Evolutionary conservation across 768 basidiomycete species (phyloP).

Genomic region (Russula griseocarnosa): DNA sequence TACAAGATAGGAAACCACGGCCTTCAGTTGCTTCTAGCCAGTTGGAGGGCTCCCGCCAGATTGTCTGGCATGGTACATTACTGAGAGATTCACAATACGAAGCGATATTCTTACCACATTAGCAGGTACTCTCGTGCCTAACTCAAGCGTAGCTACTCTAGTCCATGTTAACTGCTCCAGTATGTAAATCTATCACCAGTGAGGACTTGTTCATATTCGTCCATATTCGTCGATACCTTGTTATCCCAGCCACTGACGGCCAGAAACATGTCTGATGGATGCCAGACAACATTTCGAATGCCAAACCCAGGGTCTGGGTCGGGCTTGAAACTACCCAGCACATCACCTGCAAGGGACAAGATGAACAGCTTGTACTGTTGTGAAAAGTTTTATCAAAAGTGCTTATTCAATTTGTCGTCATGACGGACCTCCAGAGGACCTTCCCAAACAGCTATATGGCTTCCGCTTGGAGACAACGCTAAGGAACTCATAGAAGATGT

Average conservation of each 20-base stretch:
- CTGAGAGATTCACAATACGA: background rate
- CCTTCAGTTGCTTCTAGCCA: slow-evolving; percentile 85
- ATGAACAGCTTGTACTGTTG: slow-evolving; percentile 72
- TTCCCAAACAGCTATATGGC: slow-evolving; percentile 78
- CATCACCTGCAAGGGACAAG: slow-evolving; percentile 59
- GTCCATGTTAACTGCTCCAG: slow-evolving; percentile 77
- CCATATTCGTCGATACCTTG: slow-evolving; percentile 46
- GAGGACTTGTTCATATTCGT: background rate
- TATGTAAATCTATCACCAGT: slow-evolving; percentile 56
- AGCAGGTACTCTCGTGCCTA: slow-evolving; percentile 52
- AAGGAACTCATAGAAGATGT: slow-evolving; percentile 69
- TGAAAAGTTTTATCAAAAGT: background rate
- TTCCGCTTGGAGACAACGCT: slow-evolving; percentile 71
- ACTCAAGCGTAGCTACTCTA: slow-evolving; percentile 56
- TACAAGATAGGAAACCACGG: slow-evolving; percentile 85
- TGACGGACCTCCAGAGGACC: slow-evolving; percentile 68
- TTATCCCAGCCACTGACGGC: slow-evolving; percentile 88
- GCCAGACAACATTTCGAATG: slow-evolving; percentile 75
- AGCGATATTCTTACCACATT: slow-evolving; percentile 47
- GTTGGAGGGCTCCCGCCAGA: slow-evolving; percentile 82
- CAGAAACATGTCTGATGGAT: slow-evolving; percentile 78
- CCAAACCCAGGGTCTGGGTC: slow-evolving; percentile 79
- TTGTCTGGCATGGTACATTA: slow-evolving; percentile 43
- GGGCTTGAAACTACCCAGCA: slow-evolving; percentile 64
- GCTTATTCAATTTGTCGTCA: background rate